Conservation (phyloP, 345 rosid genomes). For the Raphanus sativus region DNA sequence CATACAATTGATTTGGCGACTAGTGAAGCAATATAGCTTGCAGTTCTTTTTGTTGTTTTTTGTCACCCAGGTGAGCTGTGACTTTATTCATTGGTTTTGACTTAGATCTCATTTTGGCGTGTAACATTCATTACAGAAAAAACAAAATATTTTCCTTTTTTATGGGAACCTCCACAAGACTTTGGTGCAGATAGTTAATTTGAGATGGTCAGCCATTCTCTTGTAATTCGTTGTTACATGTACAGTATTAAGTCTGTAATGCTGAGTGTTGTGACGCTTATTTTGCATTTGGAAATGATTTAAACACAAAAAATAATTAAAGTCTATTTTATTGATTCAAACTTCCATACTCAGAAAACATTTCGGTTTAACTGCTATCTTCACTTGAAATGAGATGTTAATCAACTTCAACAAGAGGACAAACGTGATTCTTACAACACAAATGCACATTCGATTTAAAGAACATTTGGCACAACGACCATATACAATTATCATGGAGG, state of each 20-base stretch:
- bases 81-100: constrained; percentile 10
- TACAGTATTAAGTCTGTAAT: constrained; percentile 16
- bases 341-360: constrained; percentile 22
- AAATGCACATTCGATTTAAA: constrained; percentile 38
- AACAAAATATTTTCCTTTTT: background rate
- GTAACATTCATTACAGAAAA: background rate
- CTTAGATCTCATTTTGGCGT: constrained; percentile 18
- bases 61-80: constrained; percentile 18
- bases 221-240: constrained; percentile 23
- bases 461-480: constrained; percentile 13
- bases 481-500: constrained; percentile 39
- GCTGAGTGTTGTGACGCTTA: constrained; percentile 16
- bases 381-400: constrained; percentile 15
- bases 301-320: background rate
- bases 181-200: constrained; percentile 15
- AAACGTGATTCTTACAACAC: constrained; percentile 39
- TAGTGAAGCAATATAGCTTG: constrained; percentile 22
- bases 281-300: background rate
- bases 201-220: background rate
- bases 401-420: constrained; percentile 2
- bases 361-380: constrained; percentile 9
- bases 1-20: constrained; percentile 21
- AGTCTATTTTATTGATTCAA: background rate
- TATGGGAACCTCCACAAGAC: background rate
- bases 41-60: constrained; percentile 12